Evolutionary conservation across 2,329 filamentous ascomycete species (phyloP), one percentile per base, ranked within the genome.

Genomic region (Corniculantispora saksenae): DNA sequence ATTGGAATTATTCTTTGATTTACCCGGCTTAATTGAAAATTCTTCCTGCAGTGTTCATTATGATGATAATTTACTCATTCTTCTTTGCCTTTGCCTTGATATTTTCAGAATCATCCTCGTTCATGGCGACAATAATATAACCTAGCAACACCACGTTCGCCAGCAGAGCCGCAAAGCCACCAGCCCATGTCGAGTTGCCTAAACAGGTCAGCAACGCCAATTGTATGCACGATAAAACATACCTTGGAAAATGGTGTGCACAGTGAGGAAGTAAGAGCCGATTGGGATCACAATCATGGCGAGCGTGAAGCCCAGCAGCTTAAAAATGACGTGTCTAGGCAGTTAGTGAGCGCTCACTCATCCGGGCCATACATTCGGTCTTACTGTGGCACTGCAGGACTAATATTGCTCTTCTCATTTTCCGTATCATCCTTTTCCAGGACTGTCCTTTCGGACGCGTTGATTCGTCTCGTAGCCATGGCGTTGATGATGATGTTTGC

Each of bases 121-220:
- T 89, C 86, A 97, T 94, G 4, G 95, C 95, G 23, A 97, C 92
- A 64, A 97, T 81, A 51, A 98, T 87, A 77, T 98, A 99, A n/a
- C 85, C 88, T 65, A 98, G 86, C 59, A 99, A 81, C 3, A 99
- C 93, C 1, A 96, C 86, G 72, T 99, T 99, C 15, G 95, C 95
- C 76, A 96, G 88, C 59, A 98, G 80, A 23, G 95, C 95, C 1
- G 95, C 95, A 40, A 91, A 82, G 0, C 88, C 93, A 17, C 94
- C 95, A 3, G 94, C 93, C 71, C 89, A 94, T 1, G 94, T 97
- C 17, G 93, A 86, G 78, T 97, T 97, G 70, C 93, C 94, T 97
- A 56, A 25, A 6, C 13, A 38, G 62, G 64, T 56, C 47, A 64
- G 63, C 69, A 64, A 70, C 8, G 19, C 6, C 12, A 19, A 2